Evolutionary conservation across 2,329 filamentous ascomycete species (phyloP).

Genomic region (Graphilbum sp.): DNA sequence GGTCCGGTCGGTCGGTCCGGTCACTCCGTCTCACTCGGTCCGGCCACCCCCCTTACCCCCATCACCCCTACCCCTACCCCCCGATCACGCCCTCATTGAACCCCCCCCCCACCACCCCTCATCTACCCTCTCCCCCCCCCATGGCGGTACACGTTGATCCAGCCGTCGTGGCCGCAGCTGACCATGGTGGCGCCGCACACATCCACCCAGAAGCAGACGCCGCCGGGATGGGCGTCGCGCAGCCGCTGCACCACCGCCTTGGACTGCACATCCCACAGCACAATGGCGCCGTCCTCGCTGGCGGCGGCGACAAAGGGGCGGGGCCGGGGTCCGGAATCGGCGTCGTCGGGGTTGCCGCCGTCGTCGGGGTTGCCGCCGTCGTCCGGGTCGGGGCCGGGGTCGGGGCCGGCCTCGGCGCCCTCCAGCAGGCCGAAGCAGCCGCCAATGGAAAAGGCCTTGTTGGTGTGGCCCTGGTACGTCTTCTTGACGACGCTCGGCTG

Average conservation of each 20-base stretch:
- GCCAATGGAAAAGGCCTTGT: constrained; percentile 68
- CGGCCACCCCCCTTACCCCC: too few relatives aligned
- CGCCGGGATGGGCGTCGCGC: constrained; percentile 28
- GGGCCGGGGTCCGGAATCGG: too few relatives aligned
- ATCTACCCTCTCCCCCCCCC: background rate
- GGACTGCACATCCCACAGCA: constrained; percentile 80
- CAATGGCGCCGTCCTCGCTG: constrained; percentile 71
- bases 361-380: constrained; percentile 5
- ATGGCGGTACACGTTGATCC: constrained; percentile 31
- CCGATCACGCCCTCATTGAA: background rate
- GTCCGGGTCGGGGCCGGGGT: too few relatives aligned
- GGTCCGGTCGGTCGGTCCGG: too few relatives aligned
- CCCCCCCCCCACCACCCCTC: background rate
- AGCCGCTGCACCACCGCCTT: constrained; percentile 67
- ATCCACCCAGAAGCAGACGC: constrained; percentile 52
- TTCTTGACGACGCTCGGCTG: constrained; percentile 65
- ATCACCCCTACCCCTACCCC: too few relatives aligned
- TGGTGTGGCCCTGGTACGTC: constrained; percentile 88
- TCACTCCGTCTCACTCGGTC: too few relatives aligned
- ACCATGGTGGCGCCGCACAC: constrained; percentile 38
- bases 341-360: background rate
- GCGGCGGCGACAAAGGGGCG: constrained; percentile 56
- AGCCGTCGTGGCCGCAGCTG: constrained; percentile 38
- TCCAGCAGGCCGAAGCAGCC: constrained; percentile 57
- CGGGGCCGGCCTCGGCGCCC: constrained; percentile 5